phyloP scores from a whole-genome alignment of 2,329 filamentous ascomycete genomes.

The Tolypocladium sp. region DNA sequence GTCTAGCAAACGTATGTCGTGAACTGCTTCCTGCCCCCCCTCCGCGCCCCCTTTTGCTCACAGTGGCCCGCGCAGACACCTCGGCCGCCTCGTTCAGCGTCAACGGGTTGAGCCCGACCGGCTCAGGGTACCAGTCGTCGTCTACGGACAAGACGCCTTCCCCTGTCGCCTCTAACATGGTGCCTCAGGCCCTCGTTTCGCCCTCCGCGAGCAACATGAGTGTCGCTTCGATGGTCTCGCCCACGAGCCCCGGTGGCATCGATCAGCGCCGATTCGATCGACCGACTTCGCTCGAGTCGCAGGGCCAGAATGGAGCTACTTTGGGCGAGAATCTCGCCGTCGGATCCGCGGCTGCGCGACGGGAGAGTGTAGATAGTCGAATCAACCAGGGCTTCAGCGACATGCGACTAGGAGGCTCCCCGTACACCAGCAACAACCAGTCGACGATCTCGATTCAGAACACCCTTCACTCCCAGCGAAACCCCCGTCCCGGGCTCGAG shows the following conservation, averaged over 20 bases:
- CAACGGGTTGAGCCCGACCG: constrained; percentile 29
- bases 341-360: constrained; percentile 41
- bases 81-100: constrained; percentile 28
- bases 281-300: constrained; percentile 26
- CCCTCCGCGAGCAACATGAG: constrained; percentile 53
- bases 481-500: constrained; percentile 44
- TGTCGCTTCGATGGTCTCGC: constrained; percentile 57
- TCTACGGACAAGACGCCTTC: constrained; percentile 54
- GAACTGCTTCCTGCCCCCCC: constrained; percentile 1
- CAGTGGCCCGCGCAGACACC: constrained; percentile 18
- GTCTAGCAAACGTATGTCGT: constrained; percentile 31
- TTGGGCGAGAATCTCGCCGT: constrained; percentile 26
- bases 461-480: constrained; percentile 57
- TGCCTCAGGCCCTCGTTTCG: constrained; percentile 45
- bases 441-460: constrained; percentile 69
- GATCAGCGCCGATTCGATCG: constrained; percentile 35
- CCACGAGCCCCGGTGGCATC: constrained; percentile 36
- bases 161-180: constrained; percentile 41
- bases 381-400: constrained; percentile 65
- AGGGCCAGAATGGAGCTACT: constrained; percentile 16
- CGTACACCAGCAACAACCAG: constrained; percentile 68
- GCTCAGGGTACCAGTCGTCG: constrained; percentile 39
- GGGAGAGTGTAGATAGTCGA: constrained; percentile 73
- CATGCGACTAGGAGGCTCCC: constrained; percentile 56
- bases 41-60: constrained; percentile 1